Conservation (phyloP, 805 yeast species). For the Saturnispora halmiae region DNA sequence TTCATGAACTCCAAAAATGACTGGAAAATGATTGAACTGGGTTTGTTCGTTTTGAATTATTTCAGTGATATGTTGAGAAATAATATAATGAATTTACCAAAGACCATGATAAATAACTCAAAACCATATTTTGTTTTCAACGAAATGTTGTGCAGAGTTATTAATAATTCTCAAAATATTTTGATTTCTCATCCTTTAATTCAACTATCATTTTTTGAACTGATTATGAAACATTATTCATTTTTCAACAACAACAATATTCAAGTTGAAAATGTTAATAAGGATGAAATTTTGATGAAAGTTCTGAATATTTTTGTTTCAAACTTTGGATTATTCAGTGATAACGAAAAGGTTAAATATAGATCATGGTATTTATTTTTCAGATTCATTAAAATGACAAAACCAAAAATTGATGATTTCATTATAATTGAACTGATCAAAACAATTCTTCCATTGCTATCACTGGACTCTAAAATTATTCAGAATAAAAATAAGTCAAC, state of each 20-base stretch:
- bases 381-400: slow-evolving; percentile 70
- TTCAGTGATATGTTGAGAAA: slow-evolving; percentile 74
- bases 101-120: slow-evolving; percentile 54
- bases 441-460: slow-evolving; percentile 53
- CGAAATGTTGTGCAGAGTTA: slow-evolving; percentile 45
- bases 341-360: slow-evolving; percentile 60
- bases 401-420: slow-evolving; percentile 47
- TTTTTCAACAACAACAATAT: slow-evolving; percentile 41
- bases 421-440: slow-evolving; percentile 49
- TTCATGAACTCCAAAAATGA: slow-evolving; percentile 26
- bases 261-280: slow-evolving; percentile 33
- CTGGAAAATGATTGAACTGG: slow-evolving; percentile 84
- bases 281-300: slow-evolving; percentile 45
- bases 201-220: slow-evolving; percentile 75
- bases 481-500: slow-evolving; percentile 21
- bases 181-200: slow-evolving; percentile 69
- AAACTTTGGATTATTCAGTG: slow-evolving; percentile 72
- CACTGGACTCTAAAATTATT: slow-evolving; percentile 47
- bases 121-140: slow-evolving; percentile 56
- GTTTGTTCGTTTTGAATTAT: slow-evolving; percentile 70
- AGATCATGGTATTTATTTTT: slow-evolving; percentile 89
- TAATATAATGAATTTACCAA: slow-evolving; percentile 62
- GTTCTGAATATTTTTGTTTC: slow-evolving; percentile 73
- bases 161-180: slow-evolving; percentile 28
- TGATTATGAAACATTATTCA: slow-evolving; percentile 68